Evolutionary conservation across 768 basidiomycete genomes (phyloP).

Genomic region (Tulasnella sp.): DNA sequence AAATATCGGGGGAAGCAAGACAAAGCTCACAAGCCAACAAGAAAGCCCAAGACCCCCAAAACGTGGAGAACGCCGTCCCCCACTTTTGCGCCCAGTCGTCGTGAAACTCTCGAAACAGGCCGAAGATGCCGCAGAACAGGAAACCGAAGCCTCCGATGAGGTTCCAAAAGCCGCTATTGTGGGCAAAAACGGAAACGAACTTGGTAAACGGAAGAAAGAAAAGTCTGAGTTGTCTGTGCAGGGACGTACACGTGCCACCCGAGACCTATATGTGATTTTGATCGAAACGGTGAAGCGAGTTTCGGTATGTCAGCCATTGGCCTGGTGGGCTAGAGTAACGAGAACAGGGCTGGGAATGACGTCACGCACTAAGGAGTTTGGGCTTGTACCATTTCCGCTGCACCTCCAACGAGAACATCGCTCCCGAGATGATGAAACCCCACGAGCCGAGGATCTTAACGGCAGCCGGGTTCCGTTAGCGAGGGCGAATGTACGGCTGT

Average conservation of each 20-base stretch:
- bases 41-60: slow-evolving; percentile 35
- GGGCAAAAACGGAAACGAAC: neutral
- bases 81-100: slow-evolving; percentile 29
- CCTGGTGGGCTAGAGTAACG: neutral
- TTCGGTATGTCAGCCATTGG: neutral
- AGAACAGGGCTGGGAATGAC: neutral
- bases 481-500: neutral
- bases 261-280: neutral
- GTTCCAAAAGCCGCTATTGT: slow-evolving; percentile 37
- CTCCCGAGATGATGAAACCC: slow-evolving; percentile 36
- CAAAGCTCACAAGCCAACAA: slow-evolving; percentile 21
- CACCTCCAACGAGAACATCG: slow-evolving; percentile 35
- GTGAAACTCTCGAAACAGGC: slow-evolving; percentile 24
- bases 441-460: slow-evolving; percentile 36
- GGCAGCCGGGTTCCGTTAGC: neutral
- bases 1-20: too few relatives aligned
- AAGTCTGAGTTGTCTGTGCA: neutral
- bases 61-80: slow-evolving; percentile 38
- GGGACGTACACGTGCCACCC: slow-evolving; percentile 29
- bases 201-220: neutral
- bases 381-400: slow-evolving; percentile 37
- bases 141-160: slow-evolving; percentile 38
- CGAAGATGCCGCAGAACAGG: slow-evolving; percentile 37
- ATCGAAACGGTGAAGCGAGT: too few relatives aligned
- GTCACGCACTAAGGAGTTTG: neutral